Percentiles rank a stretch among this genome's conserved stretches.
phyloP scores from a whole-genome alignment of 2,329 filamentous ascomycete genomes.

The Penicillium verrucosum region DNA sequence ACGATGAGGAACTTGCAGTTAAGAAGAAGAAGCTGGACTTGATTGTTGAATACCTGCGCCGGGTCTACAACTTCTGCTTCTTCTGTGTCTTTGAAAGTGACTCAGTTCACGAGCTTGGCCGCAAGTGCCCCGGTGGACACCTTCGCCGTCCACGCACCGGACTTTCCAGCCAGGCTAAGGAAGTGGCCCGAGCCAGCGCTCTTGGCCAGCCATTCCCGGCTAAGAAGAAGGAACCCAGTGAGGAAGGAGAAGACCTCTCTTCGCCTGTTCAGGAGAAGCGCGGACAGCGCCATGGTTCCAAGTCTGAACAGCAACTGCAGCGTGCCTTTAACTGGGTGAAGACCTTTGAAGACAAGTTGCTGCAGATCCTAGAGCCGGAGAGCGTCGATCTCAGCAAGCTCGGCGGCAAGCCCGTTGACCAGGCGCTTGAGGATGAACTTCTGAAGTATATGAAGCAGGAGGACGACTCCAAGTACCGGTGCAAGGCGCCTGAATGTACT shows the following conservation, averaged over 20 bases:
- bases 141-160: constrained; percentile 85
- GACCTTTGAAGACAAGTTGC: constrained; percentile 95
- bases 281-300: constrained; percentile 65
- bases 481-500: constrained; percentile 91
- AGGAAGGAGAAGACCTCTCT: constrained; percentile 62
- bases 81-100: constrained; percentile 99
- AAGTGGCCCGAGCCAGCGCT: constrained; percentile 80
- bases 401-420: constrained; percentile 80
- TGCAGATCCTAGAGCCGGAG: constrained; percentile 88
- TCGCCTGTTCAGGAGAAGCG: constrained; percentile 71
- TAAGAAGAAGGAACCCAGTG: constrained; percentile 67
- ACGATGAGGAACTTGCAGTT: constrained; percentile 81
- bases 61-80: constrained; percentile 98
- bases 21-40: constrained; percentile 98
- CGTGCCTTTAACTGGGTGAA: constrained; percentile 98
- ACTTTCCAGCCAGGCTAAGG: constrained; percentile 76
- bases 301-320: constrained; percentile 86
- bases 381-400: constrained; percentile 84
- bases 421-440: constrained; percentile 82
- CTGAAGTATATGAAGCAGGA: constrained; percentile 91
- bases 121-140: constrained; percentile 97
- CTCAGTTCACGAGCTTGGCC: constrained; percentile 89
- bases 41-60: constrained; percentile 90
- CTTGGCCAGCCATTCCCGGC: constrained; percentile 77
- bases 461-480: constrained; percentile 94